phyloP scores from a whole-genome alignment of 2,329 filamentous ascomycete genomes.

The Rhexocercosporidium sp. region DNA sequence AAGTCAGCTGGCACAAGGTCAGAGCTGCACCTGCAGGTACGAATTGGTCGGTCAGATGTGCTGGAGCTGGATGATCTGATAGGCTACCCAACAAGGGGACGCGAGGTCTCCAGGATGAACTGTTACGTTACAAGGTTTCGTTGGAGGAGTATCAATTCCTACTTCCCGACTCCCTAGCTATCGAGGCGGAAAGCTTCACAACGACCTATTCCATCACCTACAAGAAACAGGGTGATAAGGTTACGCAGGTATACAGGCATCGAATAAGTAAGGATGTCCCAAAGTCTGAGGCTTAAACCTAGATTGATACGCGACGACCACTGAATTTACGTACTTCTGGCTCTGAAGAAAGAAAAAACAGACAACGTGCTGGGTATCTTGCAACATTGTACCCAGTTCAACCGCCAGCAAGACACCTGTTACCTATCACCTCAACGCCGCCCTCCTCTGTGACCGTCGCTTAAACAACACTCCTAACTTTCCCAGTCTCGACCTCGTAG shows the following conservation, averaged over 20 bases:
- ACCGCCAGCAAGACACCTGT: not conserved
- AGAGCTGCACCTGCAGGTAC: conserved; percentile 9
- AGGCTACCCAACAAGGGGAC: not conserved
- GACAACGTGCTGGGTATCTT: not conserved
- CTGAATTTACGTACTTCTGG: too few species aligned
- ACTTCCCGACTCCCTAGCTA: too few species aligned
- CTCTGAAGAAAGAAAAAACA: not conserved
- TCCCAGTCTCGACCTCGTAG: conserved; percentile 79
- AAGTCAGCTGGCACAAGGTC: not conserved
- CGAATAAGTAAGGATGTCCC: too few species aligned
- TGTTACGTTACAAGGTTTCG: not conserved
- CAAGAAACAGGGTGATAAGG: too few species aligned
- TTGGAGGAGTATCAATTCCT: too few species aligned
- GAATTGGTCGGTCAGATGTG: conserved; percentile 2
- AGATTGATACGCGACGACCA: too few species aligned
- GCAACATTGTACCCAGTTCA: not conserved
- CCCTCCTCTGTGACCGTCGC: not conserved
- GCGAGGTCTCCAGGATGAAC: not conserved
- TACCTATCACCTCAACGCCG: not conserved
- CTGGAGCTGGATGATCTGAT: not conserved
- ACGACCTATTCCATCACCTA: too few species aligned
- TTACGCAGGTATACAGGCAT: too few species aligned
- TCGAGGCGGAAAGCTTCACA: too few species aligned
- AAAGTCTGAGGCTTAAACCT: too few species aligned
- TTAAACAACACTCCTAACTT: conserved; percentile 55